Evolutionary conservation across 257 asterid genomes (phyloP), one percentile per base, ranked within the genome.

Genomic region (Lavandula angustifolia): DNA sequence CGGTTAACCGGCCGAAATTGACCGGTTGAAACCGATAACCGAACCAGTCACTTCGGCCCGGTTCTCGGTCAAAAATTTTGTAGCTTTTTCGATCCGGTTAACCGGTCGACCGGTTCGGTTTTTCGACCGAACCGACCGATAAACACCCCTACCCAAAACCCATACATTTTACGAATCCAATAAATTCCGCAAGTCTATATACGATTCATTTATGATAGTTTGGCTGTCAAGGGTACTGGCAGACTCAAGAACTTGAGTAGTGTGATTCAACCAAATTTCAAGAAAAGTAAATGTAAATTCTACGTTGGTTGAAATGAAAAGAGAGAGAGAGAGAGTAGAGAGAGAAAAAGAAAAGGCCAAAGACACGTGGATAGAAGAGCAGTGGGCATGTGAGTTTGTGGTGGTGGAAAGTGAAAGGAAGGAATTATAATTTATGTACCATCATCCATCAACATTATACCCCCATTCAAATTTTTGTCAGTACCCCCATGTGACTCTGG

Each of bases 401-500:
- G 73, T 27, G 62, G n/a, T 66, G 81, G 64, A 81, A 75, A 81
- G 71, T 75, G 81, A 75, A 81, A 75, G 63, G 68, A 68, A 74
- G 71, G 57, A 64, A 64, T 75, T 57, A 38, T 43, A 66, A 60
- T 69, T 59, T 31, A 47, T 43, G 14, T 42, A 9, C 3, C 5
- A 9, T n/a, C n/a, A n/a, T n/a, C n/a, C n/a, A n/a, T n/a, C n/a
- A n/a, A 60, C 65, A 60, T 60, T 41, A 44, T 44, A 44, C 64
- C 51, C 35, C 64, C 31, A 9, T 22, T 17, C 27, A 51, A 50
- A 76, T 73, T 69, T 60, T 4, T 80, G 80, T 77, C 80, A 74
- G 76, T 46, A 54, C 72, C 27, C 27, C 83, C 83, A 81, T 75
- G 86, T 81, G 86, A 41, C 63, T 41, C 67, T 69, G 79, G 70